Percentiles rank a stretch among this genome's conserved stretches.
These are phyloP conservation scores for Euphorbia schlechtendalii DNA, from an alignment of 441 rosid genomes.

Conservation along the genomic window DNA sequence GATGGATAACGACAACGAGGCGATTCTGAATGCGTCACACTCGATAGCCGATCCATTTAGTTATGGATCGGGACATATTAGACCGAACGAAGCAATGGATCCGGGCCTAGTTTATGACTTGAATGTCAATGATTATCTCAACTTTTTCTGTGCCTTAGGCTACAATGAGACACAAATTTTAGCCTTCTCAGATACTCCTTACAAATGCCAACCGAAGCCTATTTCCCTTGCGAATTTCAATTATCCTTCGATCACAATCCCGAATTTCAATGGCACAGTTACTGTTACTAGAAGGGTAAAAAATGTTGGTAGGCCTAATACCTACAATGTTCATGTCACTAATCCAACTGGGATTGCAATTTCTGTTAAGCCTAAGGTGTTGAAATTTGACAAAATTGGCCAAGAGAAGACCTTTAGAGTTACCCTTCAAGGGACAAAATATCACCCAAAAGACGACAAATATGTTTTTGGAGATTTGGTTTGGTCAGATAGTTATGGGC, in stretches of 20 bases:
- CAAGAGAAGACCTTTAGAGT: constrained; percentile 45
- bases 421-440: constrained; percentile 21
- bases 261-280: constrained; percentile 25
- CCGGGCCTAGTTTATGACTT: constrained; percentile 62
- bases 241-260: constrained; percentile 55
- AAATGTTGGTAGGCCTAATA: constrained; percentile 41
- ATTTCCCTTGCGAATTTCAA: constrained; percentile 34
- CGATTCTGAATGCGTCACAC: constrained; percentile 34
- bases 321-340: constrained; percentile 23
- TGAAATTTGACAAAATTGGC: constrained; percentile 31
- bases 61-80: constrained; percentile 56
- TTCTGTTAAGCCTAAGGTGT: constrained; percentile 28
- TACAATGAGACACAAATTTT: constrained; percentile 32
- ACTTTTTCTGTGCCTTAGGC: constrained; percentile 49
- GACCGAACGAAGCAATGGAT: constrained; percentile 58
- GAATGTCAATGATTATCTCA: constrained; percentile 33
- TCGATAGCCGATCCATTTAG: constrained; percentile 47
- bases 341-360: constrained; percentile 38
- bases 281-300: constrained; percentile 38
- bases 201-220: constrained; percentile 31
- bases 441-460: constrained; percentile 17
- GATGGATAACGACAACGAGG: constrained; percentile 33
- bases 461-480: constrained; percentile 56
- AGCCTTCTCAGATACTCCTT: constrained; percentile 25
- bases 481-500: constrained; percentile 47